Base-by-base conservation (phyloP, 2,329 filamentous ascomycete genomes). In the Talaromyces sp. region DNA sequence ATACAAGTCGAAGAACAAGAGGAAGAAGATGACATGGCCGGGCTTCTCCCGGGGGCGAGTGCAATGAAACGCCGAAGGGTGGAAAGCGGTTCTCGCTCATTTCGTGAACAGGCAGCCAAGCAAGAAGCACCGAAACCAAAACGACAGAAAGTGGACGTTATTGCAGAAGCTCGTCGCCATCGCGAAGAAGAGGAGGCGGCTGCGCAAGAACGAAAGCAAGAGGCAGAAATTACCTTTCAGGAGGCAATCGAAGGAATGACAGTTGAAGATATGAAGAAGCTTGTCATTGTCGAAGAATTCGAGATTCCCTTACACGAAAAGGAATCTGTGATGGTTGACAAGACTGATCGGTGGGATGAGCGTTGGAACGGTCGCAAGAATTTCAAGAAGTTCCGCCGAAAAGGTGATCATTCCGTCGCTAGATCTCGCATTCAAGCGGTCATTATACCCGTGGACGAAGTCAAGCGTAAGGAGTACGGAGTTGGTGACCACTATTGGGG, bases 331-430 rank as follows among this genome's bases (percentile, higher is more conserved):
- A 71, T 78, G n/a, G 69, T 78, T 61, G 74, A 79, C n/a, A 76
- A 76, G 39, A 78, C 83, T 19, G 86, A 88, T 5, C 84, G 91
- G 47, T 97, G 94, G 93, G 87, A 97, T 69, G 88, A 92, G 0
- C 84, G 84, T 45, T 99, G 95, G 95, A 96, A 97, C 74, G 95
- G 94, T 0, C 85, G 94, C 50, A 94, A 92, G 77, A 98, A 99
- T 73, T 99, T 97, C 81, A 99, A 99, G 77, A 90, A 87, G 71
- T 99, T 99, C 73, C 67, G 78, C 43, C 70, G 74, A 56, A 74
- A 75, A 63, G 70, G 77, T 69, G 73, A 75, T 67, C 61, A 76
- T 0, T 70, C 73, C 8, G 70, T 69, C 58, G 70, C 72, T 57
- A 78, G 79, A n/a, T 77, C 78, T 39, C 77, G 80, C 39, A 70